phyloP scores from a whole-genome alignment of 2,329 filamentous ascomycete species.

The Trichoderma arundinaceum region DNA sequence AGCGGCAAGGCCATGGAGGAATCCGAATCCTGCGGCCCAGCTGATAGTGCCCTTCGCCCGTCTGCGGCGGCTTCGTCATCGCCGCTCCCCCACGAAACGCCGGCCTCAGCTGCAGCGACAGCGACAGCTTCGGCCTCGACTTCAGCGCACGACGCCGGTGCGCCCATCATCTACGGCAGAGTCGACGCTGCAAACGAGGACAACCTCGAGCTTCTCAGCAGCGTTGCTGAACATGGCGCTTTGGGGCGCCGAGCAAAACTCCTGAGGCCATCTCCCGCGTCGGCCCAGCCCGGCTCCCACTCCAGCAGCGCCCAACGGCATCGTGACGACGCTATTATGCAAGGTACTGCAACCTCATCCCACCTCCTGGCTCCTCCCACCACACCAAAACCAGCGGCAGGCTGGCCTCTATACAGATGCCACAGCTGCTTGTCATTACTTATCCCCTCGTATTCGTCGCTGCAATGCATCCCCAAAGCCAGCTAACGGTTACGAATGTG shows the following conservation, averaged over 20 bases:
- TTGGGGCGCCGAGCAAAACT: conserved; percentile 22
- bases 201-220: conserved; percentile 41
- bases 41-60: too few species aligned
- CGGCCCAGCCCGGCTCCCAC: conserved; percentile 5
- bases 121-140: conserved; percentile 28
- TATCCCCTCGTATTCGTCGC: too few species aligned
- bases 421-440: too few species aligned
- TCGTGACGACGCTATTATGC: conserved; percentile 19
- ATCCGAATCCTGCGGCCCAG: neutral
- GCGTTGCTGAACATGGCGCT: conserved; percentile 38
- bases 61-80: conserved; percentile 5
- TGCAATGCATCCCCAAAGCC: too few species aligned
- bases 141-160: conserved; percentile 33
- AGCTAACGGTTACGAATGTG: neutral
- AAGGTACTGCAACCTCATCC: conserved; percentile 30
- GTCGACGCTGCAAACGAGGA: conserved; percentile 47
- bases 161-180: conserved; percentile 42
- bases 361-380: neutral
- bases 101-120: neutral
- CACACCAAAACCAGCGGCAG: neutral
- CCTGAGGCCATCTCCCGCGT: conserved; percentile 14
- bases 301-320: conserved; percentile 9
- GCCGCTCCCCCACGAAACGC: neutral
- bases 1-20: conserved; percentile 19
- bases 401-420: too few species aligned